phyloP scores from a whole-genome alignment of 1,139 yeast species.

The Yamadazyma dendronema region DNA sequence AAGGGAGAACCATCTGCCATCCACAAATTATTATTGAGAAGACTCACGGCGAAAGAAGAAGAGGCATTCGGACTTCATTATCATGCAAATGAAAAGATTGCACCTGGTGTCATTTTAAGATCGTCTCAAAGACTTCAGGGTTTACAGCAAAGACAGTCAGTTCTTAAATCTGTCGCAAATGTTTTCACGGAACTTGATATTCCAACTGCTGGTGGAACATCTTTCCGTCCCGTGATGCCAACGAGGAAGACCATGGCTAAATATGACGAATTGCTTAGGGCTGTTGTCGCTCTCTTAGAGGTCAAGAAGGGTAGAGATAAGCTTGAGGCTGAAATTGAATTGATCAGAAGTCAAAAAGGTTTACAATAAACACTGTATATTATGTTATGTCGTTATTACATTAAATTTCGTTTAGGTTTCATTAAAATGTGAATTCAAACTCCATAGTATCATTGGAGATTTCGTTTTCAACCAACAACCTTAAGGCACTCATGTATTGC shows the following conservation, averaged over 20 bases:
- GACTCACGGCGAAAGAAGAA: constrained; percentile 75
- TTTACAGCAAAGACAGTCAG: constrained; percentile 51
- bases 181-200: constrained; percentile 77
- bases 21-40: constrained; percentile 48
- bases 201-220: constrained; percentile 55
- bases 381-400: background rate
- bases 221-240: constrained; percentile 80
- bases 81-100: constrained; percentile 70
- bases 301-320: constrained; percentile 87
- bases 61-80: constrained; percentile 82
- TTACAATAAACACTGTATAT: constrained; percentile 4
- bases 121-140: constrained; percentile 57
- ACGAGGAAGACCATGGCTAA: constrained; percentile 76
- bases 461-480: constrained; percentile 3
- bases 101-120: constrained; percentile 77
- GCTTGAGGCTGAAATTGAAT: constrained; percentile 72
- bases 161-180: constrained; percentile 73
- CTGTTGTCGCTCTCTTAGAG: constrained; percentile 74
- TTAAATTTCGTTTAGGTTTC: background rate
- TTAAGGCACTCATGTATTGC: constrained; percentile 7
- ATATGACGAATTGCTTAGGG: constrained; percentile 74
- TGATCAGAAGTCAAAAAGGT: constrained; percentile 52
- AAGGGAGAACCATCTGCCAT: constrained; percentile 39
- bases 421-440: constrained; percentile 9
- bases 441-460: constrained; percentile 1